Evolutionary conservation across 73 alveolate species (phyloP).

Genomic region (Stentor roeselii): DNA sequence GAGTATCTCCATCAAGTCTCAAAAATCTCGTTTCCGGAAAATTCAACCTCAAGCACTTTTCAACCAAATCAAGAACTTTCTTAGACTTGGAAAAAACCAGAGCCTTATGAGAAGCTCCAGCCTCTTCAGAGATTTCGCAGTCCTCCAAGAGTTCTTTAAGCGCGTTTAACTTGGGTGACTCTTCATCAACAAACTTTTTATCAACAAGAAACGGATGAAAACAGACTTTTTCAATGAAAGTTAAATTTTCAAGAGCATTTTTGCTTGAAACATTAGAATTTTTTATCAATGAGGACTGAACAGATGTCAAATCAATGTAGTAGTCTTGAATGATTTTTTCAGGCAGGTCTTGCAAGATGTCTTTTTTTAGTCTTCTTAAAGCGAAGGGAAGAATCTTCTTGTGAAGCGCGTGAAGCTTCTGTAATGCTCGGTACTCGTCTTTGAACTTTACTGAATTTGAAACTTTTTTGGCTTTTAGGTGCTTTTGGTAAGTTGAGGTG

Average conservation of each 20-base stretch:
- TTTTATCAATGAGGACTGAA: slow-evolving; percentile 64
- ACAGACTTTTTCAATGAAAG: slow-evolving; percentile 32
- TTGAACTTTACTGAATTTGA: slow-evolving; percentile 71
- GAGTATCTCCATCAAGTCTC: slow-evolving; percentile 46
- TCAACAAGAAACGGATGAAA: slow-evolving; percentile 46
- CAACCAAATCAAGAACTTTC: slow-evolving; percentile 50
- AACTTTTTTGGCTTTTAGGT: slow-evolving; percentile 66
- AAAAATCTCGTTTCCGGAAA: slow-evolving; percentile 42
- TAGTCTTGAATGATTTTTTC: slow-evolving; percentile 94
- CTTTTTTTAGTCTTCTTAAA: slow-evolving; percentile 93
- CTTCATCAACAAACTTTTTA: not conserved
- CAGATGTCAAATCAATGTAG: slow-evolving; percentile 74
- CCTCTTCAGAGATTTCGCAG: slow-evolving; percentile 57
- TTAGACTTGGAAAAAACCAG: slow-evolving; percentile 69
- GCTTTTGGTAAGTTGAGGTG: slow-evolving; percentile 83
- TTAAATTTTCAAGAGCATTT: slow-evolving; percentile 27
- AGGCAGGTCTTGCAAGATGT: slow-evolving; percentile 92
- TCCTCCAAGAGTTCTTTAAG: slow-evolving; percentile 50
- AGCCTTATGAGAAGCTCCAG: slow-evolving; percentile 60
- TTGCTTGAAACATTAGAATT: slow-evolving; percentile 44
- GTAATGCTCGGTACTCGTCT: slow-evolving; percentile 77
- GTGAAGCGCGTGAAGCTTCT: slow-evolving; percentile 75
- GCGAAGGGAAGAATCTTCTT: slow-evolving; percentile 92
- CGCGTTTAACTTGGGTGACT: slow-evolving; percentile 48
- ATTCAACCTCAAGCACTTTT: slow-evolving; percentile 41